Conservation (phyloP, 2,329 filamentous ascomycete species). For the Alternaria consortialis region DNA sequence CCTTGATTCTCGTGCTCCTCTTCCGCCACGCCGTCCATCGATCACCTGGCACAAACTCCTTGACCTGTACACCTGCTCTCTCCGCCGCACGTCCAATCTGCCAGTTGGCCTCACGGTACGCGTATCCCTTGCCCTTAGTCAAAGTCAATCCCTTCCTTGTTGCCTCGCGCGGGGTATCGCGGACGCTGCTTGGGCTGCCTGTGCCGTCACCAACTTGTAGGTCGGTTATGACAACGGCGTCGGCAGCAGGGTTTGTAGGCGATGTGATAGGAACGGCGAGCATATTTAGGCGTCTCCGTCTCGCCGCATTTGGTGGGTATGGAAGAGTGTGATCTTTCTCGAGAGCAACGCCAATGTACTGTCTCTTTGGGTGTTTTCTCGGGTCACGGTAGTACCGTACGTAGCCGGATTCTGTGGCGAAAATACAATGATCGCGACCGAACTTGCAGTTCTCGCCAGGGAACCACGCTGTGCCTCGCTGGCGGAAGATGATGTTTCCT, state of each 20-base stretch:
- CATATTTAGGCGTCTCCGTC: constrained; percentile 80
- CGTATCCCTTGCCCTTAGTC: constrained; percentile 62
- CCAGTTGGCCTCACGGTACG: constrained; percentile 73
- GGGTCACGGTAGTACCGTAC: constrained; percentile 98
- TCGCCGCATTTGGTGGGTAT: constrained; percentile 75
- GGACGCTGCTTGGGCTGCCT: constrained; percentile 24
- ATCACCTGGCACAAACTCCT: constrained; percentile 65
- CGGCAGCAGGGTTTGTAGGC: constrained; percentile 19
- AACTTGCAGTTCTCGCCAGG: constrained; percentile 95
- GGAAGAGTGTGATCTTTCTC: constrained; percentile 83
- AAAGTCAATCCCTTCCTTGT: constrained; percentile 41
- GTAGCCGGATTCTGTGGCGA: constrained; percentile 83
- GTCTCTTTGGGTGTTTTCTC: constrained; percentile 78
- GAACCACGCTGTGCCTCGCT: constrained; percentile 93
- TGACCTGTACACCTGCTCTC: constrained; percentile 65
- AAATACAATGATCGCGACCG: constrained; percentile 96
- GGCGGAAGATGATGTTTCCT: constrained; percentile 97
- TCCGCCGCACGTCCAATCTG: constrained; percentile 71
- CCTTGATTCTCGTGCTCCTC: constrained; percentile 61
- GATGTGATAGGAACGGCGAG: constrained; percentile 56
- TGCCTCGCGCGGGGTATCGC: constrained; percentile 44
- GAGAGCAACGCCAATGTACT: constrained; percentile 95
- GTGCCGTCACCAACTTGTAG: constrained; percentile 14
- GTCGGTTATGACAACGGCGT: constrained; percentile 35
- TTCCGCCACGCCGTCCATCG: constrained; percentile 73